Evolutionary conservation across 805 yeast genomes (phyloP), one percentile per base, ranked within the genome.

Genomic region (Metschnikowia lochheadii): DNA sequence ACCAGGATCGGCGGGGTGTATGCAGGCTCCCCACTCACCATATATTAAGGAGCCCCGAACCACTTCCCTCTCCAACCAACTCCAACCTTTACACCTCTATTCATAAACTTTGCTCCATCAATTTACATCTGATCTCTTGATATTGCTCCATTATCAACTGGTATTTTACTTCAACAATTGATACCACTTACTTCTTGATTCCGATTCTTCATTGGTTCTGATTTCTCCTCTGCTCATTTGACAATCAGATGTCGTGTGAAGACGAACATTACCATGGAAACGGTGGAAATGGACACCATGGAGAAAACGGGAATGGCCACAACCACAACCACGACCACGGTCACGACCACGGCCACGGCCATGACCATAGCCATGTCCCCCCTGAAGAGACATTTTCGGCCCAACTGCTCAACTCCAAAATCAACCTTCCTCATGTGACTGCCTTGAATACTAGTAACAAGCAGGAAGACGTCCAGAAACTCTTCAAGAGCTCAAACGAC

Each of bases 371-470:
- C 38, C 81, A 73, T 65, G 69, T 69, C 11, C 82, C 89, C 1
- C 87, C 92, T 21, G 78, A 84, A 33, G 86, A 89, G 6, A 91
- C 96, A 0, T 77, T 72, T 49, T 71, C 79, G 3, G 75, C 87
- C 1, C 94, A 85, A 57, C 82, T 89, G n/a, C 70, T 91, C 14
- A 76, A 78, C 53, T 67, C 75, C 31, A 76, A 78, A 58, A 82
- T 91, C 36, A 84, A 85, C 59, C 73, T 82, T 8, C 70, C 78
- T 15, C 80, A 80, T 31, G 70, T 90, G 7, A 69, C 78, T 2
- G 88, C 85, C 0, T 68, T 89, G 54, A 91, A 91, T 60, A 72
- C 83, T 37, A 69, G 70, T 18, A 82, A 80, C 56, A 73, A 73
- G 1, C 70, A 71, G n/a, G 70, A 73, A 1, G 85, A 85, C 6